Conservation (phyloP, 83 land plant genomes). For the Thuja plicata region DNA sequence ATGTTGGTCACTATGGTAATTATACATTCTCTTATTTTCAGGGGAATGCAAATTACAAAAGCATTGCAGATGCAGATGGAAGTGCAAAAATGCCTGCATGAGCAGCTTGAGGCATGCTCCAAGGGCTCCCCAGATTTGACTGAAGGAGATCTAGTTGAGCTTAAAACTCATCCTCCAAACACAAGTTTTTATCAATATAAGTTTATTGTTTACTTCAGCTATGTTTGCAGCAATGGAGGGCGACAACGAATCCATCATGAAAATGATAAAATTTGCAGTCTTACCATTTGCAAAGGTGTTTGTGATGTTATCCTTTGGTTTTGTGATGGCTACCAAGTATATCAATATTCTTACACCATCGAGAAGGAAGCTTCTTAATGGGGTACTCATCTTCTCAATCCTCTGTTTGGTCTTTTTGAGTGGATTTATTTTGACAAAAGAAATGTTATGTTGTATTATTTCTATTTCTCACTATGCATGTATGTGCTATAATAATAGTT, state of each 20-base stretch:
- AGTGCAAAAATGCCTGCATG: conserved; percentile 17
- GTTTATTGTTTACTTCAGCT: not conserved
- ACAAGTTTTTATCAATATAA: not conserved
- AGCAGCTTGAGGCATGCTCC: conserved; percentile 11
- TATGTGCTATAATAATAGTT: not conserved
- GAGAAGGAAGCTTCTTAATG: conserved; percentile 75
- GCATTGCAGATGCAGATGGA: conserved; percentile 23
- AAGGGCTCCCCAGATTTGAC: not conserved
- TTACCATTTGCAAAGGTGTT: conserved; percentile 87
- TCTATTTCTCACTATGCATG: not conserved
- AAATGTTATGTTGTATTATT: not conserved
- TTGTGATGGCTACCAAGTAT: conserved; percentile 81
- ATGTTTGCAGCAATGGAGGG: not conserved
- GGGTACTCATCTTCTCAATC: conserved; percentile 40
- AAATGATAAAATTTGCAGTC: conserved; percentile 68
- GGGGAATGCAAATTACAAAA: conserved; percentile 19
- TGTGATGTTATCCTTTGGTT: conserved; percentile 81
- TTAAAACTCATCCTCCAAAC: not conserved
- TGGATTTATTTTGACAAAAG: not conserved
- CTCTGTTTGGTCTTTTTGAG: not conserved
- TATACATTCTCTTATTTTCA: not conserved
- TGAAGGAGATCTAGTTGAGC: not conserved
- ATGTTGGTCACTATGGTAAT: not conserved
- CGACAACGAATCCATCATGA: conserved; percentile 46
- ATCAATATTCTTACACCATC: conserved; percentile 73